Base-by-base conservation (phyloP, 2,329 filamentous ascomycete genomes). In the Sporothrix inflata region DNA sequence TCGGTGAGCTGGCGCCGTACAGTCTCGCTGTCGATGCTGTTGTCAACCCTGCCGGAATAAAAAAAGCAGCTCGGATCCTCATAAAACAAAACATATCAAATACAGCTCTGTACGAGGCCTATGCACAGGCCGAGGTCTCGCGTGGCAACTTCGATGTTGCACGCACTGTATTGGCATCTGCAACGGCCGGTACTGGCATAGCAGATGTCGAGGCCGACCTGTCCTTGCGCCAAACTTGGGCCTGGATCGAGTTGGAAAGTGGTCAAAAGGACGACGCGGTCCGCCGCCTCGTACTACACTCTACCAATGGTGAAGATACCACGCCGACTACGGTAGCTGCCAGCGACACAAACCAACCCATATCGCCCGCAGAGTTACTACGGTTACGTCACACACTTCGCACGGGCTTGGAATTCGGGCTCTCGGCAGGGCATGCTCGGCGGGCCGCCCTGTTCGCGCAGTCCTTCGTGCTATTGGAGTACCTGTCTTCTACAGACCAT, bases 21-120 rank as follows among this genome's bases (percentile, higher is more conserved):
- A 85, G 89, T 74, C 82, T 97, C 11, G 91, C 91, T 0, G 85
- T 95, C 63, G 88, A 91, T 76, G 87, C 86, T 67, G 78, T 80
- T 0, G 86, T 87, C 71, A 86, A 90, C 57, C 83, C 86, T 0
- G 77, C 80, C 0, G 83, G 81, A 1, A 88, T 89, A 34, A 91
- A 88, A 75, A 97, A 93, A 78, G 84, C 86, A 7, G 92, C 93
- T 0, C 97, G 93, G 77, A 81, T 82, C 7, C 82, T 97, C 0
- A 81, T 98, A n/a, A 95, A 92, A 78, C 85, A 85, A 65, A 87
- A 88, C 71, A 84, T 90, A 0, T 84, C 88, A 0, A 91, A 89
- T 76, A 79, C 92, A 3, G 83, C 85, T 16, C 83, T 98, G 0
- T 98, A 97, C 80, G 92, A 94, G 75, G 89, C 90, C 0, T 97